Conservation (phyloP, 345 rosid genomes). For the Bruguiera gymnorhiza region DNA sequence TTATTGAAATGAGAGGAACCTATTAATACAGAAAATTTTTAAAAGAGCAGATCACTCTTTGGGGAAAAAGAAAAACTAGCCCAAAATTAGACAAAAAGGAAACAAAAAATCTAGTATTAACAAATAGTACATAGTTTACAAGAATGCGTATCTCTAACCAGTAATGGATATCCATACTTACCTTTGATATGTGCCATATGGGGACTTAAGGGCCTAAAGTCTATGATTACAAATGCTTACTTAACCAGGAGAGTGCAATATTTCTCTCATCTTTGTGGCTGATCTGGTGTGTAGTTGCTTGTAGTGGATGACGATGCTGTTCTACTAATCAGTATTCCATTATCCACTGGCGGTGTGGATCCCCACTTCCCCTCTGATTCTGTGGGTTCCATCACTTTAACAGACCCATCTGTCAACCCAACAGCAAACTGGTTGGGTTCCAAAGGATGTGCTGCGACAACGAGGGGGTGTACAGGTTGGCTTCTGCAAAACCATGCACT, state of each 20-base stretch:
- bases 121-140: conserved; percentile 24
- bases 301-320: conserved; percentile 69
- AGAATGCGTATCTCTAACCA: conserved; percentile 25
- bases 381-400: conserved; percentile 67
- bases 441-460: conserved; percentile 71
- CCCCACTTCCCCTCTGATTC: conserved; percentile 86
- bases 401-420: conserved; percentile 64
- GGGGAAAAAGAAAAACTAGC: background rate
- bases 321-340: conserved; percentile 56
- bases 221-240: conserved; percentile 22
- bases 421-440: conserved; percentile 75
- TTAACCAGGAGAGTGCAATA: background rate
- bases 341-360: conserved; percentile 49
- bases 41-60: conserved; percentile 1
- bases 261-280: conserved; percentile 53
- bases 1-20: conserved; percentile 1
- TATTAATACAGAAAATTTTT: conserved; percentile 18
- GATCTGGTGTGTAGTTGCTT: conserved; percentile 77
- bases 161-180: conserved; percentile 20
- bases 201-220: conserved; percentile 27
- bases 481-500: conserved; percentile 35
- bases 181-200: conserved; percentile 16
- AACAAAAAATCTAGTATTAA: conserved; percentile 6
- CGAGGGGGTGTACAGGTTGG: conserved; percentile 61
- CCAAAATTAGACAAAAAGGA: background rate